A percentile compares a stretch with the other conserved stretches of the same genome.
Conservation (phyloP, 495 filamentous ascomycete species). For the Hypoxylon perforatum region DNA sequence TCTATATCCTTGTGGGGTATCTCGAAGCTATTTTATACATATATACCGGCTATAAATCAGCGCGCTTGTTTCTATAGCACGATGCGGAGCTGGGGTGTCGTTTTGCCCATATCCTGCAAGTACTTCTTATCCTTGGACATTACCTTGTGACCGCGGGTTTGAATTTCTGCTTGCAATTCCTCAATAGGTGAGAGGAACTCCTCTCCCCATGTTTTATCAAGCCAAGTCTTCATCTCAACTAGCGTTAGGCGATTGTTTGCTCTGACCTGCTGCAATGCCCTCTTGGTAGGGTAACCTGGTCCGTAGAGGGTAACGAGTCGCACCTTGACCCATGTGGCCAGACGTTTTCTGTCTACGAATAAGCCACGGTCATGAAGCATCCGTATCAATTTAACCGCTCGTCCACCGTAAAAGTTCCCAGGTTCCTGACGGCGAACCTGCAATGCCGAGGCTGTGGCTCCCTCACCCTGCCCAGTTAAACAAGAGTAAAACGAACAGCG, state of each 20-base stretch:
- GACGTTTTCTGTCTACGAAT: slow-evolving; percentile 4
- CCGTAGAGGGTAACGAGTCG: slow-evolving; percentile 46
- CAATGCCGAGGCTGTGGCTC: neutral
- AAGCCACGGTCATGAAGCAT: slow-evolving; percentile 42
- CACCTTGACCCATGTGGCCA: slow-evolving; percentile 25
- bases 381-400: slow-evolving; percentile 38
- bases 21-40: slow-evolving; percentile 22
- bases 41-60: too few relatives aligned
- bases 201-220: slow-evolving; percentile 49
- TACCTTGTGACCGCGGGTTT: slow-evolving; percentile 11
- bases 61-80: slow-evolving; percentile 11
- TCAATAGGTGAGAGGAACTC: slow-evolving; percentile 44
- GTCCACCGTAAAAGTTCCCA: slow-evolving; percentile 34
- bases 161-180: slow-evolving; percentile 21
- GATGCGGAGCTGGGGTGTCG: slow-evolving; percentile 8
- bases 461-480: neutral
- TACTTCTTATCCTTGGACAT: slow-evolving; percentile 20
- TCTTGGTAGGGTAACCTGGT: slow-evolving; percentile 19
- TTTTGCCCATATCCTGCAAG: slow-evolving; percentile 21
- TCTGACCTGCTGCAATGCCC: slow-evolving; percentile 20
- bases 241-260: slow-evolving; percentile 37
- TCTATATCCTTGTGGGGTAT: slow-evolving; percentile 27
- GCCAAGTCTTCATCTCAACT: slow-evolving; percentile 39
- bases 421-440: slow-evolving; percentile 3
- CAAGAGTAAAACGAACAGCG: slow-evolving; percentile 42